Percentiles rank a stretch among this genome's conserved stretches.
phyloP scores from a whole-genome alignment of 2,329 filamentous ascomycete genomes.

The Paecilomyces sp. region DNA sequence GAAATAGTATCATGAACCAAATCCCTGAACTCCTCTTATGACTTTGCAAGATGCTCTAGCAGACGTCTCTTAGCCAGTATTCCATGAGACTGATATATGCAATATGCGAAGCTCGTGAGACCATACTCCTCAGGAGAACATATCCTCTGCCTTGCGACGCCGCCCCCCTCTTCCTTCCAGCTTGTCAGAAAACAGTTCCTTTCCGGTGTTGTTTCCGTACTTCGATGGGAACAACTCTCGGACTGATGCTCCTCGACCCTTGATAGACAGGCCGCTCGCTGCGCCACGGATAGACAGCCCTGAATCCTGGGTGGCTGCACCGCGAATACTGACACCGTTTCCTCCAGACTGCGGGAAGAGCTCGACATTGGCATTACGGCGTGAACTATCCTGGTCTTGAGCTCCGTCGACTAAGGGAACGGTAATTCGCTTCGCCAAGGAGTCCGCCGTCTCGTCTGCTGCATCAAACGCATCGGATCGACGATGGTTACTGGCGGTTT shows the following conservation, averaged over 20 bases:
- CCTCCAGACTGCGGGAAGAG: conserved; percentile 30
- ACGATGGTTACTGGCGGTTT: conserved; percentile 36
- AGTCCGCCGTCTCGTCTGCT: conserved; percentile 47
- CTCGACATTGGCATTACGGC: conserved; percentile 26
- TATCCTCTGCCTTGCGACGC: conserved; percentile 64
- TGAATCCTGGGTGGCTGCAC: conserved; percentile 41
- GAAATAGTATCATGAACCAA: neutral
- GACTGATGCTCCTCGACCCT: conserved; percentile 59
- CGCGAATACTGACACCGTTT: conserved; percentile 53
- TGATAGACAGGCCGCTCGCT: conserved; percentile 56
- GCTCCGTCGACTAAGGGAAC: conserved; percentile 44
- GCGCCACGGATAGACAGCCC: conserved; percentile 33
- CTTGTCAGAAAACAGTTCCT: conserved; percentile 61
- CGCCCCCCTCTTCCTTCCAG: conserved; percentile 51
- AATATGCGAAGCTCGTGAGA: neutral
- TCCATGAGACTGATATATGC: neutral
- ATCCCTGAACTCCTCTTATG: neutral
- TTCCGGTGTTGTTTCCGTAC: conserved; percentile 51
- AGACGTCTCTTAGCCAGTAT: neutral
- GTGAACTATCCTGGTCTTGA: conserved; percentile 15
- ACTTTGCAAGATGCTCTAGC: neutral
- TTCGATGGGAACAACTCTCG: conserved; percentile 66
- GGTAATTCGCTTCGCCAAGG: conserved; percentile 44
- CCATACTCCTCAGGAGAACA: conserved; percentile 51
- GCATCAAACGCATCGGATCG: conserved; percentile 47